Base-by-base conservation (phyloP, 202 grass and related monocot species). In the Zoysia matrella region DNA sequence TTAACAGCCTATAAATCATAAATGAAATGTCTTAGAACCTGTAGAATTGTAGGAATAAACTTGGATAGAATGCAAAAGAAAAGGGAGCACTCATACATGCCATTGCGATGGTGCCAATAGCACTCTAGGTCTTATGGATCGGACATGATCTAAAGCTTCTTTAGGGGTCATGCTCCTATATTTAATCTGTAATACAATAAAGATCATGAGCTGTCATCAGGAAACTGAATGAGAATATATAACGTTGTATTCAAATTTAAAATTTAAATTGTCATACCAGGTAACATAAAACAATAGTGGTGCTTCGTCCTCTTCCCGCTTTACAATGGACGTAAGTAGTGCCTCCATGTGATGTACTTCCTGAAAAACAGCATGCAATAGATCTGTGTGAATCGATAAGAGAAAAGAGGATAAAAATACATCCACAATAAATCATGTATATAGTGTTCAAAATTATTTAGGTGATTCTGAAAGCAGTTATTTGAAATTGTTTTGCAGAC, bases 201-300 rank as follows among this genome's bases (percentile, higher is more conserved):
- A 36, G 18, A 1, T 39, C 8, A 30, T 40, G 22, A 39, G 60
- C 44, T 78, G 52, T 54, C 16, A 43, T 81, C 46, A 71, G 52
- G 13, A 82, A 80, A 85, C 7, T 77, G 22, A 78, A 36, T 8
- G 18, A 44, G 43, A 14, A 78, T 40, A 15, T 57, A 72, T 72
- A 58, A 56, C 3, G 11, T 6, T 53, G 8, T 65, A 8, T 12
- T 67, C 47, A 22, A 74, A 65, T 46, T 75, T 41, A 30, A 75
- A 71, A 39, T 70, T 49, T 65, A 75, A 69, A 56, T 52, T 57
- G 78, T 76, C 63, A 51, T 89, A 94, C 94, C 94, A 97, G 84
- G 88, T 97, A 97, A 78, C 94, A 97, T 63, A 97, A 84, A 73
- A 94, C 94, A 90, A 97, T 83, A 69, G 94, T 97, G 41, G 94